A percentile compares a stretch with the other conserved stretches of the same genome.
These are phyloP conservation scores for Insectozyma bohioensis DNA, from an alignment of 1,139 yeast genomes.

Conservation along the genomic window DNA sequence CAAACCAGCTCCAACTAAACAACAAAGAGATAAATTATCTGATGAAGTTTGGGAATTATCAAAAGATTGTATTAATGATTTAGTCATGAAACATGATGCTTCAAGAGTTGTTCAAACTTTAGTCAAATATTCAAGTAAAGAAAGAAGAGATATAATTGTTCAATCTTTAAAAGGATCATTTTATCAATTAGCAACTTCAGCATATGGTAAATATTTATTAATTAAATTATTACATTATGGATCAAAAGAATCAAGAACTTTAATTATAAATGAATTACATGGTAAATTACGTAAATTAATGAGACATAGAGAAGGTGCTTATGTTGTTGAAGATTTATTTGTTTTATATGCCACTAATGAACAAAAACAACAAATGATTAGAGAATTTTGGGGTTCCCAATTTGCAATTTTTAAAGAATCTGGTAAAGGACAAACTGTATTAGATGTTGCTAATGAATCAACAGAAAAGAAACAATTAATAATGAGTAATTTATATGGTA, in stretches of 20 bases:
- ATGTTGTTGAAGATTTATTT: constrained; percentile 91
- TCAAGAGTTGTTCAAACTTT: constrained; percentile 94
- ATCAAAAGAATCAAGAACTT: constrained; percentile 70
- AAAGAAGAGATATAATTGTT: constrained; percentile 73
- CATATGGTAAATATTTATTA: constrained; percentile 89
- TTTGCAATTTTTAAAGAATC: constrained; percentile 86
- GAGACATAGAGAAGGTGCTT: constrained; percentile 99
- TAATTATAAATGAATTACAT: constrained; percentile 80
- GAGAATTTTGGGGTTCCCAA: constrained; percentile 98
- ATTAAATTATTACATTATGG: constrained; percentile 93
- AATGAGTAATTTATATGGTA: constrained; percentile 73
- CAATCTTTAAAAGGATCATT: constrained; percentile 70
- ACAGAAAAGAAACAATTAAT: constrained; percentile 83
- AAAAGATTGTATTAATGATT: constrained; percentile 73
- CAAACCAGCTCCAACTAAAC: constrained; percentile 77
- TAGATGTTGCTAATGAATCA: constrained; percentile 65
- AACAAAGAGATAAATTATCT: constrained; percentile 73
- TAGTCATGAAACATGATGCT: constrained; percentile 94
- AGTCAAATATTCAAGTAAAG: constrained; percentile 80
- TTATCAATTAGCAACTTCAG: constrained; percentile 83
- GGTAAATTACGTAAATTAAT: constrained; percentile 88
- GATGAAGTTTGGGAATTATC: constrained; percentile 85
- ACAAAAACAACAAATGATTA: constrained; percentile 85
- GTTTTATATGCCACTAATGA: constrained; percentile 81
- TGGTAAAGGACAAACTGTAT: constrained; percentile 61